phyloP scores from a whole-genome alignment of 2,329 filamentous ascomycete genomes.

The Ceratocystis cubensis region DNA sequence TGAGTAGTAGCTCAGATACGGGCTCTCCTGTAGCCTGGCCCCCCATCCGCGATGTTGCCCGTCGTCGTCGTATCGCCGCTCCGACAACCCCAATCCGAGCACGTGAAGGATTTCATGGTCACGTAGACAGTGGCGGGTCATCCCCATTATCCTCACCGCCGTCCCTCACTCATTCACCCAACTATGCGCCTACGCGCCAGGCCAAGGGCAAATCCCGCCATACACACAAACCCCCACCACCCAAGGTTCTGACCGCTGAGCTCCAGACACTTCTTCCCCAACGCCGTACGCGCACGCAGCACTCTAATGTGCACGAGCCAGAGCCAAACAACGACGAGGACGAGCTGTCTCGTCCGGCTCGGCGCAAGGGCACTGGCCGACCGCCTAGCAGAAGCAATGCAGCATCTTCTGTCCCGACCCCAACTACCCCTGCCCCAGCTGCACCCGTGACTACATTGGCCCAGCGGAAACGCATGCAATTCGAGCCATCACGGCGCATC shows the following conservation, averaged over 20 bases:
- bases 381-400: constrained; percentile 27
- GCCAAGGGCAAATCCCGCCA: constrained; percentile 26
- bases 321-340: constrained; percentile 42
- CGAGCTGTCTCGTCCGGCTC: constrained; percentile 36
- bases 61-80: constrained; percentile 33
- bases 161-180: constrained; percentile 54
- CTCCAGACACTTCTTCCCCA: constrained; percentile 43
- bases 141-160: constrained; percentile 51
- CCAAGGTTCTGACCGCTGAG: constrained; percentile 41
- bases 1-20: constrained; percentile 37
- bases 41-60: constrained; percentile 39
- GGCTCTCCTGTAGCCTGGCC: constrained; percentile 38
- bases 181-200: constrained; percentile 31
- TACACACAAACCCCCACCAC: constrained; percentile 32
- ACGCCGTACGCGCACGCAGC: constrained; percentile 33
- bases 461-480: constrained; percentile 22
- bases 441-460: constrained; percentile 21
- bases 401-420: constrained; percentile 20
- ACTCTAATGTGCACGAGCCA: constrained; percentile 26
- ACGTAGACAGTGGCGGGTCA: constrained; percentile 27
- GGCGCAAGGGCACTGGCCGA: constrained; percentile 28
- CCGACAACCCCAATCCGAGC: constrained; percentile 30
- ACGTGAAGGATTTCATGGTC: not conserved
- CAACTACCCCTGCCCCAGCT: constrained; percentile 24
- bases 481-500: constrained; percentile 25